Conservation (phyloP, 2,329 filamentous ascomycete genomes). For the Neonectria faginata region DNA sequence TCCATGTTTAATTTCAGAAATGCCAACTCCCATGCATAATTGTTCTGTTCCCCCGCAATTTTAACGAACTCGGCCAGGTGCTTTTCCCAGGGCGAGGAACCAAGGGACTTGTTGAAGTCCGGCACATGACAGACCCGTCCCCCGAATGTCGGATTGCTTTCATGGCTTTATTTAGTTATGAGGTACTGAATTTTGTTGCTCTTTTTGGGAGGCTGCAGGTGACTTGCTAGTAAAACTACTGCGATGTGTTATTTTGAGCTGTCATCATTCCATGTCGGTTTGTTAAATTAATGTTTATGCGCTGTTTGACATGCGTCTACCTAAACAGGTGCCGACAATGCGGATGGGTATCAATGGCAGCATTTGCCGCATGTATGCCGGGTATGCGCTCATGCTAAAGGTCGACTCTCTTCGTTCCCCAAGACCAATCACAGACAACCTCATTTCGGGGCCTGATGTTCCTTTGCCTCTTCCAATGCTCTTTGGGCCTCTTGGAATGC, state of each 20-base stretch:
- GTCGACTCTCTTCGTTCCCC: neutral
- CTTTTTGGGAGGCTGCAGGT: neutral
- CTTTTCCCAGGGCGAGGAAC: neutral
- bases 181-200: neutral
- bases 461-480: conserved; percentile 32
- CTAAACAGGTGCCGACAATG: neutral
- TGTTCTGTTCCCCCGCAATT: conserved; percentile 20
- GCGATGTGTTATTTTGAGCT: neutral
- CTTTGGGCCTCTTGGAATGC: conserved; percentile 52
- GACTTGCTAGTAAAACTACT: neutral
- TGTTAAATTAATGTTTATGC: conserved; percentile 22
- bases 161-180: neutral
- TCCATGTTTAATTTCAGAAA: conserved; percentile 20
- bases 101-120: neutral
- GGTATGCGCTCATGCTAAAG: neutral
- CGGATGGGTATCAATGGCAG: conserved; percentile 11
- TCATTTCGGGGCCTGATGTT: neutral
- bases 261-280: neutral
- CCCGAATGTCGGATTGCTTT: neutral
- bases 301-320: neutral
- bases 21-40: conserved; percentile 13
- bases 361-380: neutral
- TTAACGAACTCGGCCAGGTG: conserved; percentile 17
- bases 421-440: neutral
- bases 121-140: neutral